Conservation (phyloP, 352 stramenopile species). For the Peronospora farinosa region DNA sequence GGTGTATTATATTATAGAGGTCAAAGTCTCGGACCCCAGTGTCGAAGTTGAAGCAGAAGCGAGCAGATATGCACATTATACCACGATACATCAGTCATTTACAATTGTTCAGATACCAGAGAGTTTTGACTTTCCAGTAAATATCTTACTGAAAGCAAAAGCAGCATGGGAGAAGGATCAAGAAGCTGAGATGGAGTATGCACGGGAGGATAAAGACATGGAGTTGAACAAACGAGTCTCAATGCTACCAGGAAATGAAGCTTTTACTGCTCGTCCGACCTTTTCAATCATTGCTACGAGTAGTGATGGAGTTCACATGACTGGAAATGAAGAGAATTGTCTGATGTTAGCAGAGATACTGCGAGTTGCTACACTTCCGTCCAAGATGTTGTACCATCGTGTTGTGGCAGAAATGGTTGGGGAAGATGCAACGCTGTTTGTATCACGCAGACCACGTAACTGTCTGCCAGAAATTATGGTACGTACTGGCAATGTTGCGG, state of each 20-base stretch:
- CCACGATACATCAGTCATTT: conserved; percentile 44
- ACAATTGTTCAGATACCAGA: conserved; percentile 21
- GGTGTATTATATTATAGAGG: conserved; percentile 29
- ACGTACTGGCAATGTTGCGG: neutral
- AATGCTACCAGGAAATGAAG: conserved; percentile 36
- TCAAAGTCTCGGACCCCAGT: conserved; percentile 29
- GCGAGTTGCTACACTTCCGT: conserved; percentile 36
- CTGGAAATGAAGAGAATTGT: conserved; percentile 2
- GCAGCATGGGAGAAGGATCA: conserved; percentile 18
- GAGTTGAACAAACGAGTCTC: conserved; percentile 6
- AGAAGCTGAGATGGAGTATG: conserved; percentile 26
- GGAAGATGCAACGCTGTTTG: conserved; percentile 28
- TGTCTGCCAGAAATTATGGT: conserved; percentile 27
- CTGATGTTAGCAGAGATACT: conserved; percentile 36
- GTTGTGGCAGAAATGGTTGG: conserved; percentile 33
- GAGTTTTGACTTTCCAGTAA: conserved; percentile 37
- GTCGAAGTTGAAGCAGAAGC: conserved; percentile 7
- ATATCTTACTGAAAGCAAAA: conserved; percentile 30
- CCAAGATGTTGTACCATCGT: conserved; percentile 33
- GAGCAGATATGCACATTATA: conserved; percentile 28
- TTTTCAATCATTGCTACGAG: conserved; percentile 40
- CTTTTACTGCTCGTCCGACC: conserved; percentile 35
- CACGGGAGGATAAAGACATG: conserved; percentile 2
- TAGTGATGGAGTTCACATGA: conserved; percentile 4
- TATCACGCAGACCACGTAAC: conserved; percentile 20